Conservation (phyloP, 2,329 filamentous ascomycete species). For the Microdochium bolleyi region DNA sequence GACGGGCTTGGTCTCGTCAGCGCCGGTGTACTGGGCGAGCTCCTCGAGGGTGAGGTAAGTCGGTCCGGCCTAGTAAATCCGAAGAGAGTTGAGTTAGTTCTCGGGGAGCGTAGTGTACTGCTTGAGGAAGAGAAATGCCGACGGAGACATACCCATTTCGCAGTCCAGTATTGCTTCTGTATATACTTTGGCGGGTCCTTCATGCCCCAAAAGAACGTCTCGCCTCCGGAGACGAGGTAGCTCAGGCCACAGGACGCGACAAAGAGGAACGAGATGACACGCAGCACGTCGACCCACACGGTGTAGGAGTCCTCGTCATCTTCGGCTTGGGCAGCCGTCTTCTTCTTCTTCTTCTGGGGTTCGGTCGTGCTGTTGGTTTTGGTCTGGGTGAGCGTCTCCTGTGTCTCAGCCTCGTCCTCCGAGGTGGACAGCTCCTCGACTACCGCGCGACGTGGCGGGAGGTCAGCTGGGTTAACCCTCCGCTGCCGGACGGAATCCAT, state of each 20-base stretch:
- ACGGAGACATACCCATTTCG: conserved; percentile 50
- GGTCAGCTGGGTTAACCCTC: conserved; percentile 2
- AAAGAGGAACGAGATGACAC: conserved; percentile 59
- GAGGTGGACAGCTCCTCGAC: conserved; percentile 8
- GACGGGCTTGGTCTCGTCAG: conserved; percentile 65
- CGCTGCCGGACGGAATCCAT: conserved; percentile 10
- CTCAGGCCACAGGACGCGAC: conserved; percentile 62
- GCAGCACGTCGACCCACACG: conserved; percentile 57
- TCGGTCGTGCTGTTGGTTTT: conserved; percentile 3
- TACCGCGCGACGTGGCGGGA: background rate
- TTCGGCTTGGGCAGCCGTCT: conserved; percentile 16
- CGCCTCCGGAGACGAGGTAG: conserved; percentile 66
- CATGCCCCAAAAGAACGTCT: conserved; percentile 61
- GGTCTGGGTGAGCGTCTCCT: conserved; percentile 8
- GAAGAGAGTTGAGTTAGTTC: conserved; percentile 12
- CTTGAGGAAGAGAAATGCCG: background rate
- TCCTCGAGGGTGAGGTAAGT: conserved; percentile 66
- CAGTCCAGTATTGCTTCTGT: conserved; percentile 47
- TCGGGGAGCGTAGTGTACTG: background rate
- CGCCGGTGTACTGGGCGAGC: conserved; percentile 70
- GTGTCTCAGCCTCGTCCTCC: conserved; percentile 3
- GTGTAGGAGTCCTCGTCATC: conserved; percentile 57
- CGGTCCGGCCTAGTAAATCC: conserved; percentile 46
- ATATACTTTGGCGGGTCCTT: conserved; percentile 56
- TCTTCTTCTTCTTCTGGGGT: conserved; percentile 8